Evolutionary conservation across 768 basidiomycete genomes (phyloP).

Genomic region (Hygrocybe punicea): DNA sequence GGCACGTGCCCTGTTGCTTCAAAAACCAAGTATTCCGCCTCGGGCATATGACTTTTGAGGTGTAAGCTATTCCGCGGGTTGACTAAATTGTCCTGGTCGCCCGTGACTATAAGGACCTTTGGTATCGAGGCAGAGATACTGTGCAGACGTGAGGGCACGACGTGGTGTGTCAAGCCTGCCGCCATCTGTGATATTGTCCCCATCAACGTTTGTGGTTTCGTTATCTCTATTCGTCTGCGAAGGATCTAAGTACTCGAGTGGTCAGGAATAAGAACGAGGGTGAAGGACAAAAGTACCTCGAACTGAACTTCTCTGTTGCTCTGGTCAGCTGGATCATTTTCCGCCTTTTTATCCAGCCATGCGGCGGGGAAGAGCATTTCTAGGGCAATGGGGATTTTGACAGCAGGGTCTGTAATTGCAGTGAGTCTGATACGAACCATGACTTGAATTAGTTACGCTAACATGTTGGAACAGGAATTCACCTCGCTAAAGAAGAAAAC

Average conservation of each 20-base stretch:
- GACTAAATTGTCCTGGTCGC: slow-evolving; percentile 62
- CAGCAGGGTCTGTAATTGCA: slow-evolving; percentile 44
- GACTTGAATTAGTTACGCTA: not conserved
- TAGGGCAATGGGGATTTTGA: slow-evolving; percentile 49
- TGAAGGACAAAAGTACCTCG: slow-evolving; percentile 38
- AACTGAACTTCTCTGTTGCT: slow-evolving; percentile 63
- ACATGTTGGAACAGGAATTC: not conserved
- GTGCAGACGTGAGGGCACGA: slow-evolving; percentile 46
- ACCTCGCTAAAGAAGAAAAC: slow-evolving; percentile 36
- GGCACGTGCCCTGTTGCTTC: slow-evolving; percentile 63
- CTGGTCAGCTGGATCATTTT: slow-evolving; percentile 51
- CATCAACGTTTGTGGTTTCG: slow-evolving; percentile 55
- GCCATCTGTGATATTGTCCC: slow-evolving; percentile 73
- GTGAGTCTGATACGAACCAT: slow-evolving; percentile 21
- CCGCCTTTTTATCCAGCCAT: slow-evolving; percentile 60
- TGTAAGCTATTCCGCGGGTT: slow-evolving; percentile 46
- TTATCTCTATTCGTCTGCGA: slow-evolving; percentile 45
- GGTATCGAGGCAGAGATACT: slow-evolving; percentile 54
- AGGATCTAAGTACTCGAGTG: slow-evolving; percentile 35
- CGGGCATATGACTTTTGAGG: slow-evolving; percentile 59
- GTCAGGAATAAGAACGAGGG: not conserved
- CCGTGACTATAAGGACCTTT: slow-evolving; percentile 66
- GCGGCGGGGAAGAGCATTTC: slow-evolving; percentile 55
- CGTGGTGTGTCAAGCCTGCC: slow-evolving; percentile 62
- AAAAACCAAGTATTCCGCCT: slow-evolving; percentile 56